Base-by-base conservation (phyloP, 2,329 filamentous ascomycete species). In the Pyricularia grisea region DNA sequence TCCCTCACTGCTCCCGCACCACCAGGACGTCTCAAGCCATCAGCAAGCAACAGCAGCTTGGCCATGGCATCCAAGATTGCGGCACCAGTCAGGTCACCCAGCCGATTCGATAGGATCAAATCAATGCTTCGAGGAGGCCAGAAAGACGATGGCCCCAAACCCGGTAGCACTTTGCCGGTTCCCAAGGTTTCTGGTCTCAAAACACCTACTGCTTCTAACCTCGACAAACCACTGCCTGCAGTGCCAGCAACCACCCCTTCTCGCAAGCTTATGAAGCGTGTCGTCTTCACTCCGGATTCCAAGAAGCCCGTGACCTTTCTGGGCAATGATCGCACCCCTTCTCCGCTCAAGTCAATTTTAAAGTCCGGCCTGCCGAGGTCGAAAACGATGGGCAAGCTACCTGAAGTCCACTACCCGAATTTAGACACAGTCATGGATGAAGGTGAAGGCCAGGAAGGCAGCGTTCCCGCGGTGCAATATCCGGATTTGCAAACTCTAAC, bases 241-340 rank as follows among this genome's bases (percentile, higher is more conserved):
- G 76, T 83, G 23, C 83, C 85, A 6, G 79, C 87, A 68, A 88
- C 87, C 5, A 92, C 90, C 0, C 91, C 90, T 9, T 88, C 89
- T 36, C 85, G 88, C 28, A 91, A 88, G 77, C 76, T 82, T 55
- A 77, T 80, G 23, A 97, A 96, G 81, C 90, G 87, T 69, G 92
- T 97, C 50, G 89, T 91, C 67, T 97, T 97, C 74, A 93, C 91
- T 0, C 90, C 89, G 0, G 88, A 88, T 71, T 89, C 89, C 50
- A 85, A 92, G 71, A 79, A 80, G 23, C 78, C 80, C 10, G 76
- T 79, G 0, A 27, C 60, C 27, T 31, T 36, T 17, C 20, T 61
- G 14, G 73, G 80, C 66, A 72, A 75, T 0, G 82, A 85, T 70
- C 80, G 83, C 69, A 86, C 87, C 1, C 87, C 87, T 9, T 87